A percentile compares a stretch with the other conserved stretches of the same genome.
phyloP scores from a whole-genome alignment of 192 early-diverging fungal species.

The Podila horticola region DNA sequence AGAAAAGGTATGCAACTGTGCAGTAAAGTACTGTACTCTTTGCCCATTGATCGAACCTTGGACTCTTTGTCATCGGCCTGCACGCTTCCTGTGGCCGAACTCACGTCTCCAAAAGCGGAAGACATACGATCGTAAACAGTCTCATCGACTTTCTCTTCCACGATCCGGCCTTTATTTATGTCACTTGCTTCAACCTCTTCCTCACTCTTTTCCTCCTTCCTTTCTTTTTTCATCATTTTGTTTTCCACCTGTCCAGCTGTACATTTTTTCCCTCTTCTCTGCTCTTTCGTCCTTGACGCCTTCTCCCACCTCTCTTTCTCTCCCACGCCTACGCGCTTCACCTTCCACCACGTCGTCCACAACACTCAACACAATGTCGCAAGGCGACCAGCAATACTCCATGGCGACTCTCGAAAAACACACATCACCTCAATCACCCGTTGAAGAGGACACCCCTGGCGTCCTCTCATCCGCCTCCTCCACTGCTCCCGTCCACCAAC shows the following conservation, averaged over 20 bases:
- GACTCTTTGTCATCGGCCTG: too few relatives aligned
- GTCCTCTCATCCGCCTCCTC: slow-evolving; percentile 1
- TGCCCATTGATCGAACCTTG: too few relatives aligned
- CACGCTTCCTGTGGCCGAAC: too few relatives aligned
- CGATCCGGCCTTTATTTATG: neutral
- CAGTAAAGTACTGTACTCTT: too few relatives aligned
- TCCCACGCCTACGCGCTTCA: neutral
- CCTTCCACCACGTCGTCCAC: neutral
- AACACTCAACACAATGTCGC: neutral
- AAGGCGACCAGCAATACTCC: slow-evolving; percentile 1
- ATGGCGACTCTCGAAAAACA: neutral
- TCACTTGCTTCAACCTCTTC: neutral
- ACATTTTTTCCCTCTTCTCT: neutral
- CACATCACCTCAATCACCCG: neutral
- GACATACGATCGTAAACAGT: neutral
- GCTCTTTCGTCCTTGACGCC: too few relatives aligned
- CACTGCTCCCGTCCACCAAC: slow-evolving; percentile 7
- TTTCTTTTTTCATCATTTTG: neutral
- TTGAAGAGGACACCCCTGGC: neutral
- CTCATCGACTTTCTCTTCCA: neutral
- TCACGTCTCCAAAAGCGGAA: too few relatives aligned
- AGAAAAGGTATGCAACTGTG: too few relatives aligned
- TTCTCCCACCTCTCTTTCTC: neutral
- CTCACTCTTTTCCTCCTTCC: neutral
- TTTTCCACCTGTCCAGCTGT: neutral